A percentile compares a stretch with the other conserved stretches of the same genome.
phyloP scores from a whole-genome alignment of 2,329 filamentous ascomycete species.

The Diaporthe australafricana region DNA sequence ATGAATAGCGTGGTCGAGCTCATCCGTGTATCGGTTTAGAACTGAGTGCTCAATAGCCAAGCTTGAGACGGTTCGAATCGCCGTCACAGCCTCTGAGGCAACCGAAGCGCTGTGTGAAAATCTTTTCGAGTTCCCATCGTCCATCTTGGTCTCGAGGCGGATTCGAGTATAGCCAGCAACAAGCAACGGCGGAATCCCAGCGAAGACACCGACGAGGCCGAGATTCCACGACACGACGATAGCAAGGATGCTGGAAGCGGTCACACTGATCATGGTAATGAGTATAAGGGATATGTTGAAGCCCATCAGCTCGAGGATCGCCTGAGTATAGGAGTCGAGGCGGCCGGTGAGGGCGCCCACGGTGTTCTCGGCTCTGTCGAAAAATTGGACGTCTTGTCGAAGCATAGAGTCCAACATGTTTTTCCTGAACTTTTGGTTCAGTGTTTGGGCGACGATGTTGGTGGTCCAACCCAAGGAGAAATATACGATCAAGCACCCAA shows the following conservation, averaged over 20 bases:
- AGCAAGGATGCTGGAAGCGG: slow-evolving; percentile 54
- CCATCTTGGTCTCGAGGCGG: slow-evolving; percentile 13
- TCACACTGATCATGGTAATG: slow-evolving; percentile 51
- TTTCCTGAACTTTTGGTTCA: slow-evolving; percentile 14
- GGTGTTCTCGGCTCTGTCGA: slow-evolving; percentile 10
- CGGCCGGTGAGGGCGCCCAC: slow-evolving; percentile 4
- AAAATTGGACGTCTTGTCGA: slow-evolving; percentile 6
- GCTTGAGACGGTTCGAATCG: not conserved
- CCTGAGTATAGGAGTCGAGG: slow-evolving; percentile 43
- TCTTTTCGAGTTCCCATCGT: not conserved
- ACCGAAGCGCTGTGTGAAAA: not conserved
- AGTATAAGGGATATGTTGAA: slow-evolving; percentile 54
- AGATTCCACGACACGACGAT: slow-evolving; percentile 41
- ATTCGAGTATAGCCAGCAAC: not conserved
- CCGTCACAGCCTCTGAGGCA: not conserved
- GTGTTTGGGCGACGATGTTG: not conserved
- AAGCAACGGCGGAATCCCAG: not conserved
- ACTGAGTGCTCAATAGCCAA: not conserved
- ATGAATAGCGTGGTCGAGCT: not conserved
- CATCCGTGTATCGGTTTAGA: not conserved
- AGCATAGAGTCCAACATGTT: not conserved
- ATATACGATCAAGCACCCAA: not conserved
- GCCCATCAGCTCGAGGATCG: slow-evolving; percentile 55
- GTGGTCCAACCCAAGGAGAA: not conserved
- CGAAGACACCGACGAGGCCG: not conserved